Conservation (phyloP, 352 stramenopile species). For the Thraustochytrium sp. region DNA sequence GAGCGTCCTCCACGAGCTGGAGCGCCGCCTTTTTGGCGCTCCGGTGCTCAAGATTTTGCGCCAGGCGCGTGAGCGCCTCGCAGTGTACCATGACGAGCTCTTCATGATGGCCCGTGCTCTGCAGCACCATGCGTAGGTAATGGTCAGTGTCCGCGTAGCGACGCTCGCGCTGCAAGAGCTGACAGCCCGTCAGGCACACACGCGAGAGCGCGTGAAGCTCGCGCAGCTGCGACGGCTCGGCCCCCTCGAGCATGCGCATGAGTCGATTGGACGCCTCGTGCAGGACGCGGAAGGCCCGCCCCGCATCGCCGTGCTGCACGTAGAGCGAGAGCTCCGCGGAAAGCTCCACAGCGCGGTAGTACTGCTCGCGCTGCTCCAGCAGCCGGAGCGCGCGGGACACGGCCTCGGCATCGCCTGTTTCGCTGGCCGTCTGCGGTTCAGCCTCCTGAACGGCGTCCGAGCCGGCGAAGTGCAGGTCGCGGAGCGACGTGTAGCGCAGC, state of each 20-base stretch:
- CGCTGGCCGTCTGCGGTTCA: background rate
- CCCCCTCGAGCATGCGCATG: background rate
- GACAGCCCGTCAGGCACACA: conserved; percentile 1
- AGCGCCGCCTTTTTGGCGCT: background rate
- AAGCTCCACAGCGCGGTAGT: background rate
- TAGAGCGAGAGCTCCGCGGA: background rate
- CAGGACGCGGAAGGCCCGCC: background rate
- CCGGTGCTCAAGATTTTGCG: background rate
- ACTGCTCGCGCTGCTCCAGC: background rate
- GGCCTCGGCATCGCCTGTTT: background rate
- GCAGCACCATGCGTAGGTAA: background rate
- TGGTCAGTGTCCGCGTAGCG: conserved; percentile 10
- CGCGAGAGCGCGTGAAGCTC: background rate
- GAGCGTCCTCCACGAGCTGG: background rate
- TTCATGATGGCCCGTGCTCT: background rate
- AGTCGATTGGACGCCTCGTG: conserved; percentile 1
- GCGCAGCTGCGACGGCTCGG: background rate
- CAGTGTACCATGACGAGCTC: conserved; percentile 12
- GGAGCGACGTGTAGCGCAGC: background rate
- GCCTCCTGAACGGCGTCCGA: background rate
- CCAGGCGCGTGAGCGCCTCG: background rate
- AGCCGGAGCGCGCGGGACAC: background rate
- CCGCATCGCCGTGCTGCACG: background rate
- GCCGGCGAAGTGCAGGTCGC: background rate
- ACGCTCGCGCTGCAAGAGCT: background rate